Evolutionary conservation across 495 filamentous ascomycete genomes (phyloP).

Genomic region (Talaromyces liani): DNA sequence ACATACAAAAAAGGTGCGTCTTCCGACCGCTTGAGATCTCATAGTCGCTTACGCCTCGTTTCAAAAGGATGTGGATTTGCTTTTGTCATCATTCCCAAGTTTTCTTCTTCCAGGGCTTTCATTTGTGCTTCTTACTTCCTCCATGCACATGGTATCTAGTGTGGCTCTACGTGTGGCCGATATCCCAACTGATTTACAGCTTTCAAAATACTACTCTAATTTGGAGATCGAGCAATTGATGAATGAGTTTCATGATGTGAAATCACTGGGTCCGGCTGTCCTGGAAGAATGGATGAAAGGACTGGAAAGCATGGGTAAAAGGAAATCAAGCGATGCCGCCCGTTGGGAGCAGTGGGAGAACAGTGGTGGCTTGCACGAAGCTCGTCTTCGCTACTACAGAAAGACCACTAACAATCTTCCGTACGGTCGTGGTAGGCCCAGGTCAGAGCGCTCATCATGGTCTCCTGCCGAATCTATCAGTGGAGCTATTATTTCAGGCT

Average conservation of each 20-base stretch:
- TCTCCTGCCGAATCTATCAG: neutral
- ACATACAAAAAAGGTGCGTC: conserved; percentile 51
- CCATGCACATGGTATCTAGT: conserved; percentile 48
- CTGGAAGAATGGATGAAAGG: conserved; percentile 72
- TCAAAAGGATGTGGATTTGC: conserved; percentile 56
- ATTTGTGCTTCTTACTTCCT: conserved; percentile 53
- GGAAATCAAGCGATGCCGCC: conserved; percentile 43
- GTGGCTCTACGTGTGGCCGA: conserved; percentile 38
- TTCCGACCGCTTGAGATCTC: neutral
- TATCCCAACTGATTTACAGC: conserved; percentile 36
- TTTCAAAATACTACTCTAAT: conserved; percentile 56
- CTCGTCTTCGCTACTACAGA: neutral
- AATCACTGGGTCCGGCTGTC: conserved; percentile 49
- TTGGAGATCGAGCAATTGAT: conserved; percentile 48
- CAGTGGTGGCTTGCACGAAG: conserved; percentile 26
- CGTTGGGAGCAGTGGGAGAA: conserved; percentile 68
- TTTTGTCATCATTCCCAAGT: conserved; percentile 50
- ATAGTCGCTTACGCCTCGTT: conserved; percentile 7
- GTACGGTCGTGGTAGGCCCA: neutral
- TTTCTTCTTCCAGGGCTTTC: conserved; percentile 53
- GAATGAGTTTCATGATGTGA: conserved; percentile 48
- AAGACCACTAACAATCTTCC: neutral
- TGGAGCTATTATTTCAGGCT: neutral
- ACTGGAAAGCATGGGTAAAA: conserved; percentile 50
- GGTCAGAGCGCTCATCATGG: neutral